phyloP scores from a whole-genome alignment of 2,329 filamentous ascomycete species.

The Spiromastix sp. region DNA sequence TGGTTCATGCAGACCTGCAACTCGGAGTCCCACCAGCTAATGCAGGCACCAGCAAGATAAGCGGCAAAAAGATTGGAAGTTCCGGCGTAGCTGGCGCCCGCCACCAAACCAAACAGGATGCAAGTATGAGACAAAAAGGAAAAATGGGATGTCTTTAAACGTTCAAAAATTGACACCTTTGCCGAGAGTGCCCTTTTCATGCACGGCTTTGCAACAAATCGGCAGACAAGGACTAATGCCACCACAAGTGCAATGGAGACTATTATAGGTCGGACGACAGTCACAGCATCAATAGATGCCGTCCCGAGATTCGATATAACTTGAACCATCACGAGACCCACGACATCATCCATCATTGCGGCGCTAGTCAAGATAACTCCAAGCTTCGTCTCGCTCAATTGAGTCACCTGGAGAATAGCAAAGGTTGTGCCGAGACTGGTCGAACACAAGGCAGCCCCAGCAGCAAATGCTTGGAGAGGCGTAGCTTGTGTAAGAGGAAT shows the following conservation, averaged over 20 bases:
- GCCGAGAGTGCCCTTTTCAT: background rate
- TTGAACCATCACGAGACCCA: constrained; percentile 66
- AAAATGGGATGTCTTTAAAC: constrained; percentile 10
- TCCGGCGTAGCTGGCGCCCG: constrained; percentile 42
- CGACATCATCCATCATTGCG: constrained; percentile 74
- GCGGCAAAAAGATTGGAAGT: constrained; percentile 48
- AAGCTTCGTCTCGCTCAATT: constrained; percentile 43
- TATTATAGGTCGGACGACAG: constrained; percentile 41
- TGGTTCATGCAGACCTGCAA: too few relatives aligned
- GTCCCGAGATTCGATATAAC: constrained; percentile 58
- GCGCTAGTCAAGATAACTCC: constrained; percentile 58
- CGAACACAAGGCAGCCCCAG: constrained; percentile 62
- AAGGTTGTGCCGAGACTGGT: constrained; percentile 66
- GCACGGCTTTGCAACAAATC: constrained; percentile 13
- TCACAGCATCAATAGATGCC: constrained; percentile 18
- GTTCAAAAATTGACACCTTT: background rate
- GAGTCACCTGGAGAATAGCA: constrained; percentile 49
- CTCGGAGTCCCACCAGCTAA: constrained; percentile 40
- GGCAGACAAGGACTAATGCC: constrained; percentile 19
- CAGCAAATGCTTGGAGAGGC: constrained; percentile 56
- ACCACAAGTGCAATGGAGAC: constrained; percentile 34
- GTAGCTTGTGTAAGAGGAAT: constrained; percentile 35
- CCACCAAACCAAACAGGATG: constrained; percentile 37
- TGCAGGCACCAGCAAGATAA: constrained; percentile 44
- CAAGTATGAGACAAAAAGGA: constrained; percentile 34